Conservation (phyloP, 2,329 filamentous ascomycete species). For the Chaetoscypha palmicola region DNA sequence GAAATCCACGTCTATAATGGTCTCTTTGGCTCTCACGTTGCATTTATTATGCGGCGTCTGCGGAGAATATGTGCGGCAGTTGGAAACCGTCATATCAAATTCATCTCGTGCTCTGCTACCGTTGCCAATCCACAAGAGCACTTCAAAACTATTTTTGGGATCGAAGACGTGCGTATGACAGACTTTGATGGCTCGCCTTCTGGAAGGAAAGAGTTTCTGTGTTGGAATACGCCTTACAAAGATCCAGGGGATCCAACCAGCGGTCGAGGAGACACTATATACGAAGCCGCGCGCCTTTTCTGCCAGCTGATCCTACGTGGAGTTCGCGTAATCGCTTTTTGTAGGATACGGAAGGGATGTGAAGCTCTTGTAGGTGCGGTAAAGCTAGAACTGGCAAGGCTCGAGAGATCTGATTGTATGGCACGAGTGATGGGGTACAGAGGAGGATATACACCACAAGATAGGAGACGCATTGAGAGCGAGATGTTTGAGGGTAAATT, state of each 20-base stretch:
- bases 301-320: slow-evolving; percentile 83
- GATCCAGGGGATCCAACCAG: slow-evolving; percentile 82
- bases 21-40: slow-evolving; percentile 86
- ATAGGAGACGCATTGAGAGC: slow-evolving; percentile 77
- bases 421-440: slow-evolving; percentile 89
- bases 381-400: slow-evolving; percentile 63
- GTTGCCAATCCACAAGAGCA: slow-evolving; percentile 88
- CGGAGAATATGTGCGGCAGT: slow-evolving; percentile 83
- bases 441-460: slow-evolving; percentile 88
- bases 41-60: slow-evolving; percentile 87
- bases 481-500: slow-evolving; percentile 98
- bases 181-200: slow-evolving; percentile 92
- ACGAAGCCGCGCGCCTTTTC: slow-evolving; percentile 84
- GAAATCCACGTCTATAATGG: slow-evolving; percentile 97
- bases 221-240: slow-evolving; percentile 95
- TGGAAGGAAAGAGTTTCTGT: slow-evolving; percentile 88
- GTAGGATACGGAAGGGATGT: slow-evolving; percentile 78
- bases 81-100: slow-evolving; percentile 77
- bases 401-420: slow-evolving; percentile 69
- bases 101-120: slow-evolving; percentile 94
- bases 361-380: slow-evolving; percentile 77
- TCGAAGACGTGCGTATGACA: slow-evolving; percentile 71
- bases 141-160: slow-evolving; percentile 89
- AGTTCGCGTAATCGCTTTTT: slow-evolving; percentile 89
- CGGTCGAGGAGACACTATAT: slow-evolving; percentile 74